These are phyloP conservation scores for Cryptococcus sp. DNA, from an alignment of 1,284 basidiomycete species.

Conservation along the genomic window DNA sequence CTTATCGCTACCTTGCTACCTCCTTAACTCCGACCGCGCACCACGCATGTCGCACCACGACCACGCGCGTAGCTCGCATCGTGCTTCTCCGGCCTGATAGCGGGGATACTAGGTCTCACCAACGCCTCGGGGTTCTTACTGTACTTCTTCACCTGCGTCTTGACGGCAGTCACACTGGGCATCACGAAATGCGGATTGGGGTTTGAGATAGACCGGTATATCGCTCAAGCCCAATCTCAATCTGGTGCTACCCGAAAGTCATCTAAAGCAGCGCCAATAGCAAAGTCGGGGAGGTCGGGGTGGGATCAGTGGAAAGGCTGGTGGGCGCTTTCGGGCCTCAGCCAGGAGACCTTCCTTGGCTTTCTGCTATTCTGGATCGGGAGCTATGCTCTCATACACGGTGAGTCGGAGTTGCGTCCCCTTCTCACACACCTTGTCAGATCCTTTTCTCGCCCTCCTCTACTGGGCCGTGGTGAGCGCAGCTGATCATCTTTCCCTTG, in stretches of 20 bases:
- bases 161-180: constrained; percentile 66
- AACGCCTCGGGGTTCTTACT: constrained; percentile 78
- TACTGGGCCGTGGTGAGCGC: background rate
- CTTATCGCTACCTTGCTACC: no score
- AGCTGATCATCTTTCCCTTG: no score
- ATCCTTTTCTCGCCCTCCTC: background rate
- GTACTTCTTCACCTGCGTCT: constrained; percentile 67
- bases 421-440: background rate
- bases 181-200: constrained; percentile 69
- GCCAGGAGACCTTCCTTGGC: constrained; percentile 80
- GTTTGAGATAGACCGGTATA: constrained; percentile 51
- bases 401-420: constrained; percentile 26
- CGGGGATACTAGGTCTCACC: constrained; percentile 81
- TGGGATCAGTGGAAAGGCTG: constrained; percentile 38
- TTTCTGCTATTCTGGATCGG: constrained; percentile 87
- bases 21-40: background rate
- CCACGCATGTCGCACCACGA: constrained; percentile 41
- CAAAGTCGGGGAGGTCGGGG: constrained; percentile 61
- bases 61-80: constrained; percentile 60
- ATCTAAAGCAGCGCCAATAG: constrained; percentile 55
- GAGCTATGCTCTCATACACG: constrained; percentile 61
- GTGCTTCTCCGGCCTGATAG: constrained; percentile 78
- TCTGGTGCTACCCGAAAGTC: constrained; percentile 5
- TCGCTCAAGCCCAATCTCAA: constrained; percentile 34
- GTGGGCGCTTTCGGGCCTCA: constrained; percentile 70